phyloP scores from a whole-genome alignment of 2,329 filamentous ascomycete species.

The Domatiomyces globalis region DNA sequence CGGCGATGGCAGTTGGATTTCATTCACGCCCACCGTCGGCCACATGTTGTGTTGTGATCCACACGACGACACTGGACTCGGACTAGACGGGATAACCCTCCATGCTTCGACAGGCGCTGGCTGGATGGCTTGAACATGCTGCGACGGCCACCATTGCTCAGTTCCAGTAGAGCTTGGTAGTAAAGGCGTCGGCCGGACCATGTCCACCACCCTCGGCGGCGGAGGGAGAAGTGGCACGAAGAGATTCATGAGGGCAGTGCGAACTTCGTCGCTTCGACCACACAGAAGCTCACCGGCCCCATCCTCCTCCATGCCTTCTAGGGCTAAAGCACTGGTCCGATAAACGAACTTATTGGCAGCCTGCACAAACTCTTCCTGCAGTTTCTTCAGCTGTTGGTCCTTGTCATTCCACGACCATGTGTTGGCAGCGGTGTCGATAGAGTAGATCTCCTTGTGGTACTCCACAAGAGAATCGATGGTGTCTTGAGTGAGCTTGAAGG shows the following conservation, averaged over 20 bases:
- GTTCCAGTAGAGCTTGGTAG: slow-evolving; percentile 67
- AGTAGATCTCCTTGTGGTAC: slow-evolving; percentile 93
- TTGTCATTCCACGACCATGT: slow-evolving; percentile 96
- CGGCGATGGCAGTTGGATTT: slow-evolving; percentile 62
- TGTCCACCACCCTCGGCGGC: slow-evolving; percentile 73
- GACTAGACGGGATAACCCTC: slow-evolving; percentile 82
- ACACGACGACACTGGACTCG: slow-evolving; percentile 59
- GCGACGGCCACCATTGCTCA: slow-evolving; percentile 68
- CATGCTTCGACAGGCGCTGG: slow-evolving; percentile 68
- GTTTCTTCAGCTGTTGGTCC: slow-evolving; percentile 88
- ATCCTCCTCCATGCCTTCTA: slow-evolving; percentile 94
- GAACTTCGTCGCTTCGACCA: slow-evolving; percentile 86
- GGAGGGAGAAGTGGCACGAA: slow-evolving; percentile 76
- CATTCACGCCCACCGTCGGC: slow-evolving; percentile 62
- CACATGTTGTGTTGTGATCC: slow-evolving; percentile 63
- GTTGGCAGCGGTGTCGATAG: slow-evolving; percentile 71
- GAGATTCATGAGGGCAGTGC: slow-evolving; percentile 66
- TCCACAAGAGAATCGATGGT: slow-evolving; percentile 87
- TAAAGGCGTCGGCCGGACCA: slow-evolving; percentile 71
- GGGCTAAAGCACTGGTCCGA: slow-evolving; percentile 69
- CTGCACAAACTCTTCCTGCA: slow-evolving; percentile 93
- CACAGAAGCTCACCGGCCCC: slow-evolving; percentile 85
- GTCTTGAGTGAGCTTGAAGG: slow-evolving; percentile 91
- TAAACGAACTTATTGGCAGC: slow-evolving; percentile 96
- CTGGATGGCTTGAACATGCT: slow-evolving; percentile 48